Conservation (phyloP, 805 yeast genomes). For the Ogataea trehaloabstinens region DNA sequence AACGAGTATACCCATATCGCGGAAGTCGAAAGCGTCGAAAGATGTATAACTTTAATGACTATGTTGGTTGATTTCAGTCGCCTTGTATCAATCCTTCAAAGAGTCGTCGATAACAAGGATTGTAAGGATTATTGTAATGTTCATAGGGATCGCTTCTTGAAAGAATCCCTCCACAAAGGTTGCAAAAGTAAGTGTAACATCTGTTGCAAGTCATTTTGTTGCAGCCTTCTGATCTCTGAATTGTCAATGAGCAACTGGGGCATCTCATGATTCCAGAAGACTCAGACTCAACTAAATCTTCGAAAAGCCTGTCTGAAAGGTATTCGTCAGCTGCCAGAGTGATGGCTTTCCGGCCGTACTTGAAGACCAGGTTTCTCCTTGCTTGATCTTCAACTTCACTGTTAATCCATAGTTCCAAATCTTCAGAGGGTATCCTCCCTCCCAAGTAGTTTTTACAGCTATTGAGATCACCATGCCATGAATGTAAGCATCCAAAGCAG, state of each 20-base stretch:
- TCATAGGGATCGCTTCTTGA: slow-evolving; percentile 44
- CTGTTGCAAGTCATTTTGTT: slow-evolving; percentile 58
- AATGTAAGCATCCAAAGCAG: slow-evolving; percentile 53
- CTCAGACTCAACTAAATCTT: slow-evolving; percentile 41
- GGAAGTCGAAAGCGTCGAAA: background rate
- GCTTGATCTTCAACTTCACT: slow-evolving; percentile 35
- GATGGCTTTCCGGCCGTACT: slow-evolving; percentile 46
- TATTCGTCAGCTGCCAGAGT: slow-evolving; percentile 43
- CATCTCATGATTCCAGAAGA: slow-evolving; percentile 45
- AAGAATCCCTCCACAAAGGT: slow-evolving; percentile 47
- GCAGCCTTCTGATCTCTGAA: slow-evolving; percentile 61
- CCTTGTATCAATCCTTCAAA: slow-evolving; percentile 51
- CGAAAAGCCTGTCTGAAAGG: slow-evolving; percentile 45
- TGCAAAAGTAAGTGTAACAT: slow-evolving; percentile 52
- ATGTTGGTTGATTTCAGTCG: too few relatives aligned
- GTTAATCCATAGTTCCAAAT: slow-evolving; percentile 34
- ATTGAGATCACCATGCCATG: slow-evolving; percentile 59
- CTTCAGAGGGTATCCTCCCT: slow-evolving; percentile 37
- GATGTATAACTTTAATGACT: background rate
- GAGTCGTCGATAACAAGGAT: slow-evolving; percentile 46
- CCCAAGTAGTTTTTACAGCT: slow-evolving; percentile 39
- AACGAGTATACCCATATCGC: slow-evolving; percentile 32
- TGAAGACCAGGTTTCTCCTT: slow-evolving; percentile 25
- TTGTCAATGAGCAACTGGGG: slow-evolving; percentile 49
- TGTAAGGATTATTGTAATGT: slow-evolving; percentile 44